phyloP scores from a whole-genome alignment of 2,329 filamentous ascomycete species.

The Monosporascus ibericus region DNA sequence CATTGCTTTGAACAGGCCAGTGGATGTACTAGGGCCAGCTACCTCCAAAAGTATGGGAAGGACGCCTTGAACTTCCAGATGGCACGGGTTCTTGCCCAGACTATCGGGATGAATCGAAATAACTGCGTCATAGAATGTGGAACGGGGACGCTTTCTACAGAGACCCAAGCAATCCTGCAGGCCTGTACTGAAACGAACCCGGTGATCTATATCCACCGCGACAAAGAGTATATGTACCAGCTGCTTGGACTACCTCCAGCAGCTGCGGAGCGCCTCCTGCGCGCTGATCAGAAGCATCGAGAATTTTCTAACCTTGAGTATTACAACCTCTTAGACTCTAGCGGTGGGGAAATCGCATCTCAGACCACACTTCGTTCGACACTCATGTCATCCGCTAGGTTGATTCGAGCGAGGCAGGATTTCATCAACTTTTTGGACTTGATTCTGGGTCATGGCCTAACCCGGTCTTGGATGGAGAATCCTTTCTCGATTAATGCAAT shows the following conservation, averaged over 20 bases:
- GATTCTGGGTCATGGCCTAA: constrained; percentile 46
- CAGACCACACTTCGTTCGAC: constrained; percentile 31
- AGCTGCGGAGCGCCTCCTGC: constrained; percentile 51
- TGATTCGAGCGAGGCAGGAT: constrained; percentile 55
- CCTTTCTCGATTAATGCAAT: constrained; percentile 55
- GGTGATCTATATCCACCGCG: constrained; percentile 63
- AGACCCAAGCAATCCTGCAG: constrained; percentile 50
- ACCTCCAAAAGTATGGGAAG: constrained; percentile 54
- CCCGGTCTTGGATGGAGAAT: constrained; percentile 48
- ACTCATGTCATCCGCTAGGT: constrained; percentile 47
- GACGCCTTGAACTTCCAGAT: constrained; percentile 57
- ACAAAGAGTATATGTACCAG: constrained; percentile 54
- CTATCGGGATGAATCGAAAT: constrained; percentile 52
- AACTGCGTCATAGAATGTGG: constrained; percentile 66
- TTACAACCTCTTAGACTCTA: constrained; percentile 55
- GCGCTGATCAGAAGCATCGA: constrained; percentile 50
- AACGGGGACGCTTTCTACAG: constrained; percentile 56
- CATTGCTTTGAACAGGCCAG: constrained; percentile 60
- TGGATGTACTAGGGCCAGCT: constrained; percentile 53
- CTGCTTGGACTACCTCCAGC: constrained; percentile 43
- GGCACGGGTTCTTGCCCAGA: constrained; percentile 53
- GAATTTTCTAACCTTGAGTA: constrained; percentile 66
- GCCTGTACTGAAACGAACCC: constrained; percentile 59
- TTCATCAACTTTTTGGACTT: constrained; percentile 54
- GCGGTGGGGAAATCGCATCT: constrained; percentile 25